Evolutionary conservation across 2,329 filamentous ascomycete species (phyloP).

Genomic region (Colletotrichum karsti): DNA sequence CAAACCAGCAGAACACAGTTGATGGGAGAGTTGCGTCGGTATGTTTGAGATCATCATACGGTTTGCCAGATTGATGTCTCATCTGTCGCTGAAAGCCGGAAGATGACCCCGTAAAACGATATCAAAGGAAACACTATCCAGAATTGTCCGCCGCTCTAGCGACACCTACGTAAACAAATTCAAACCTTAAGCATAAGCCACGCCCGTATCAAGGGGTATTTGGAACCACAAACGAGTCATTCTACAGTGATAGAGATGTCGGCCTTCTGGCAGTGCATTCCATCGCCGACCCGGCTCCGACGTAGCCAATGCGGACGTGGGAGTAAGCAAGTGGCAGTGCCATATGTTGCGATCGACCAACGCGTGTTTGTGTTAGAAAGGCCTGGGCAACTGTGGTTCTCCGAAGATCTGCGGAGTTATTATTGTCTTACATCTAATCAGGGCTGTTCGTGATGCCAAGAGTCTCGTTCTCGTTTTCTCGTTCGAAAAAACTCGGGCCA

Average conservation of each 20-base stretch:
- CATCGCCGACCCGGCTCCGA: not conserved
- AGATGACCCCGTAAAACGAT: not conserved
- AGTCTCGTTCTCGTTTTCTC: slow-evolving; percentile 14
- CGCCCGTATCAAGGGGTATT: not conserved
- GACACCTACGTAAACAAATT: not conserved
- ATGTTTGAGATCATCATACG: not conserved
- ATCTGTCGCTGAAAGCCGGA: not conserved
- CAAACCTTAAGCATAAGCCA: not conserved
- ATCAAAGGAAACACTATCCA: not conserved
- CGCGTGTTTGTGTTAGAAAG: no score
- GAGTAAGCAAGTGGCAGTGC: no score
- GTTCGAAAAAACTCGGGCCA: not conserved
- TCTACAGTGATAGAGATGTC: not conserved
- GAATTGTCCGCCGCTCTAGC: not conserved
- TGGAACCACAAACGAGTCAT: not conserved
- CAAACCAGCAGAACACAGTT: no score
- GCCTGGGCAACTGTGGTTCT: not conserved
- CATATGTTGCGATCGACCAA: no score
- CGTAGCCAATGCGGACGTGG: no score
- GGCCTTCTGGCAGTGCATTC: not conserved
- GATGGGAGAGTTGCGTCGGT: no score
- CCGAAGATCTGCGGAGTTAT: not conserved
- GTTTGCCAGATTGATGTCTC: not conserved
- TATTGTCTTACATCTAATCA: not conserved
- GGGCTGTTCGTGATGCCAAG: not conserved